Evolutionary conservation across 257 asterid species (phyloP).

Genomic region (Capsicum chinense): DNA sequence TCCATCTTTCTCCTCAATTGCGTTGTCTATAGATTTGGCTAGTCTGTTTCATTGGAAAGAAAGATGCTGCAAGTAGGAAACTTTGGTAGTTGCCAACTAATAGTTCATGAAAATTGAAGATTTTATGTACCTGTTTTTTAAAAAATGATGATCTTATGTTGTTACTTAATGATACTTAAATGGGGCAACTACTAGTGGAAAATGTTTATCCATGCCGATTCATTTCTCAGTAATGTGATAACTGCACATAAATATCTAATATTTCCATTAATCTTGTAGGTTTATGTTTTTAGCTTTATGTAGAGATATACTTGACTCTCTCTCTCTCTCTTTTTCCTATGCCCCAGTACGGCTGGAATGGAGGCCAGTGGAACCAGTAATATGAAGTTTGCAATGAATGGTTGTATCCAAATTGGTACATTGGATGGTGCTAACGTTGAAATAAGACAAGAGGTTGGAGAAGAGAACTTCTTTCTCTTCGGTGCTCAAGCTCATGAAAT

Average conservation of each 20-base stretch:
- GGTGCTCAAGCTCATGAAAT: constrained; percentile 92
- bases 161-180: neutral
- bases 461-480: constrained; percentile 81
- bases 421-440: constrained; percentile 92
- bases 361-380: constrained; percentile 97
- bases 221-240: constrained; percentile 12
- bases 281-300: constrained; percentile 2
- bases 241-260: neutral
- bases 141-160: neutral
- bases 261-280: neutral
- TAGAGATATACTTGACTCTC: constrained; percentile 21
- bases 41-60: neutral
- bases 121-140: neutral
- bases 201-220: neutral
- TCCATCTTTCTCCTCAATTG: constrained; percentile 24
- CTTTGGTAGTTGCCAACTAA: neutral
- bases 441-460: constrained; percentile 88
- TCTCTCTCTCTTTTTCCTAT: constrained; percentile 12
- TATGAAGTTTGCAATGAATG: constrained; percentile 90
- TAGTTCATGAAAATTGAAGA: constrained; percentile 18
- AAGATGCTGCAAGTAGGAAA: neutral
- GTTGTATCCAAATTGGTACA: constrained; percentile 83
- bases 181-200: neutral
- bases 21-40: constrained; percentile 12
- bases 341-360: constrained; percentile 83